Percentiles rank a stretch among this genome's conserved stretches.
Conservation (phyloP, 2,329 filamentous ascomycete genomes). For the Pyrenophora seminiperda region DNA sequence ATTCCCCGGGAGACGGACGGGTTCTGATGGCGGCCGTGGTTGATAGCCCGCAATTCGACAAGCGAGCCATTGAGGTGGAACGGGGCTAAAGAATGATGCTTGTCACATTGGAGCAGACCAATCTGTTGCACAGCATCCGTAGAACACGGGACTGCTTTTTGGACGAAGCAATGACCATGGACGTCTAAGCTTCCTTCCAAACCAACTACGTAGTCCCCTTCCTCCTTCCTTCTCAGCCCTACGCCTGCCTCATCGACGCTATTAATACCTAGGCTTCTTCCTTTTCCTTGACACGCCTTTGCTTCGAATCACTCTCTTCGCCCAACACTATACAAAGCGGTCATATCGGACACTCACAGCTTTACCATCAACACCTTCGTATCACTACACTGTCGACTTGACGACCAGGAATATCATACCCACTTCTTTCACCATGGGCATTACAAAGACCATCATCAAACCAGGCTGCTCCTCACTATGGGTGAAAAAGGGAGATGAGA, state of each 20-base stretch:
- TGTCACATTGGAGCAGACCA: constrained; percentile 35
- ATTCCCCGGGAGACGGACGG: constrained; percentile 37
- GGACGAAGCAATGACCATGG: constrained; percentile 23
- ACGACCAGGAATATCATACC: constrained; percentile 1
- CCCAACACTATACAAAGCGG: background rate
- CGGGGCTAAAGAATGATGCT: constrained; percentile 29
- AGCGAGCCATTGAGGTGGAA: constrained; percentile 32
- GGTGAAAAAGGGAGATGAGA: constrained; percentile 70
- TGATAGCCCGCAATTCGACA: constrained; percentile 26
- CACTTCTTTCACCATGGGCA: constrained; percentile 53
- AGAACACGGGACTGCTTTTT: constrained; percentile 25
- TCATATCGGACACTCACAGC: background rate
- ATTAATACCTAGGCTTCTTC: constrained; percentile 30
- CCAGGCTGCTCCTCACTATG: constrained; percentile 66
- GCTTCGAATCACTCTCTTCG: background rate
- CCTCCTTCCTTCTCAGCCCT: constrained; percentile 19
- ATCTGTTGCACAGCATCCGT: constrained; percentile 36
- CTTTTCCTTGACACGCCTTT: constrained; percentile 10
- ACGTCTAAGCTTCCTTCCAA: constrained; percentile 30
- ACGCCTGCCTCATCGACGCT: constrained; percentile 15
- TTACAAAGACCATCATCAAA: constrained; percentile 68
- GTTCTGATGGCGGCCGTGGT: constrained; percentile 31
- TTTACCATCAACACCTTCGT: background rate
- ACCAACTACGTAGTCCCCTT: constrained; percentile 36
- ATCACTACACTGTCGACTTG: background rate